Evolutionary conservation across 2,329 filamentous ascomycete species (phyloP).

Genomic region (Xylaria polymorpha): DNA sequence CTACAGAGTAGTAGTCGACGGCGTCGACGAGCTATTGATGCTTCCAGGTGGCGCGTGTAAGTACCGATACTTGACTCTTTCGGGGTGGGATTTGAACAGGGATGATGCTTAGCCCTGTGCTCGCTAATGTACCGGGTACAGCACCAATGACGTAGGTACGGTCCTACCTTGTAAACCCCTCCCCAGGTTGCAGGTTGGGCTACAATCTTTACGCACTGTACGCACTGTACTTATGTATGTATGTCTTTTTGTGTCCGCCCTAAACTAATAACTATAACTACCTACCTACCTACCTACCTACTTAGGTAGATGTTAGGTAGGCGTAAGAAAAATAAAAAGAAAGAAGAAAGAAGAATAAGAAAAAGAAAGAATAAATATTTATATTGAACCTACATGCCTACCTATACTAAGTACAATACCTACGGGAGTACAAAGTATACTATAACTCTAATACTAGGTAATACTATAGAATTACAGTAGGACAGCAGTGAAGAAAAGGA

Average conservation of each 20-base stretch:
- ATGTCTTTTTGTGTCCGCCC: neutral
- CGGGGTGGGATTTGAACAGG: constrained; percentile 35
- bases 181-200: constrained; percentile 19
- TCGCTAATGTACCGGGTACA: constrained; percentile 44
- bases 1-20: neutral
- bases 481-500: constrained; percentile 26
- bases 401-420: neutral
- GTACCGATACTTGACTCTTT: constrained; percentile 41
- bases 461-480: too few species aligned
- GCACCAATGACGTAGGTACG: constrained; percentile 43
- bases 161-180: constrained; percentile 35
- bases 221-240: constrained; percentile 5
- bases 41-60: constrained; percentile 31
- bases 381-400: neutral
- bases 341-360: neutral
- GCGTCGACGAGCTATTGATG: constrained; percentile 22
- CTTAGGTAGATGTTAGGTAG: neutral
- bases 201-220: neutral
- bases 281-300: too few species aligned
- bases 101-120: constrained; percentile 37
- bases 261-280: neutral
- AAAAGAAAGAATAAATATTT: neutral
- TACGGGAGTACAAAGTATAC: neutral
- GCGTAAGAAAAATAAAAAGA: neutral
- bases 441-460: neutral